Conservation (phyloP, 2,329 filamentous ascomycete genomes). For the Furcasterigmium furcatum region DNA sequence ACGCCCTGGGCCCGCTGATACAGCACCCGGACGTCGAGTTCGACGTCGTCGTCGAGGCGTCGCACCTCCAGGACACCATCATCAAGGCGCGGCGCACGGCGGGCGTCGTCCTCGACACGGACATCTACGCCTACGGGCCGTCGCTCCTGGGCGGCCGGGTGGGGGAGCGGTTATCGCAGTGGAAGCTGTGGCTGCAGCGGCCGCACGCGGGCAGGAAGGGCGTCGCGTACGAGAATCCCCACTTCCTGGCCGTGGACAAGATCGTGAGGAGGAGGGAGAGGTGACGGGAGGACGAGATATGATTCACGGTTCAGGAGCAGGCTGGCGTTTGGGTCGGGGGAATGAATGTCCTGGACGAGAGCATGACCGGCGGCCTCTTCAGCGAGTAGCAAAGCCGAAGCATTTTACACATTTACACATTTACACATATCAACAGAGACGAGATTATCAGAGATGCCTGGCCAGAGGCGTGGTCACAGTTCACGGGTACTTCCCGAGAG, state of each 20-base stretch:
- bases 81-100: slow-evolving; percentile 16
- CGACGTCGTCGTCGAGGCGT: slow-evolving; percentile 15
- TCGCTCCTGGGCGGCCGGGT: slow-evolving; percentile 11
- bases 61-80: slow-evolving; percentile 18
- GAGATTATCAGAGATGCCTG: too few species aligned
- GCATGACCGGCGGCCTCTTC: too few species aligned
- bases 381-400: too few species aligned
- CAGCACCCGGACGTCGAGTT: slow-evolving; percentile 10
- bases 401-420: too few species aligned
- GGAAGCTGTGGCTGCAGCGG: slow-evolving; percentile 29
- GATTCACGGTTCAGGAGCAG: too few species aligned
- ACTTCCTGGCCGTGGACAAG: slow-evolving; percentile 19
- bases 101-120: slow-evolving; percentile 24
- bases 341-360: too few species aligned
- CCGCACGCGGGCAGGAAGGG: slow-evolving; percentile 18
- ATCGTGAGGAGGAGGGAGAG: slow-evolving; percentile 4
- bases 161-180: slow-evolving; percentile 21
- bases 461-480: too few species aligned
- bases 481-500: too few species aligned
- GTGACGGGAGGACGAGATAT: too few species aligned
- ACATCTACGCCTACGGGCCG: slow-evolving; percentile 34
- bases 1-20: slow-evolving; percentile 14
- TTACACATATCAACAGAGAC: too few species aligned
- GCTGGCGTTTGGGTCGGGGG: too few species aligned
- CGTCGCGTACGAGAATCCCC: slow-evolving; percentile 25